Evolutionary conservation across 305 asterid species (phyloP), one percentile per base, ranked within the genome.

Genomic region (Petunia hybrid): DNA sequence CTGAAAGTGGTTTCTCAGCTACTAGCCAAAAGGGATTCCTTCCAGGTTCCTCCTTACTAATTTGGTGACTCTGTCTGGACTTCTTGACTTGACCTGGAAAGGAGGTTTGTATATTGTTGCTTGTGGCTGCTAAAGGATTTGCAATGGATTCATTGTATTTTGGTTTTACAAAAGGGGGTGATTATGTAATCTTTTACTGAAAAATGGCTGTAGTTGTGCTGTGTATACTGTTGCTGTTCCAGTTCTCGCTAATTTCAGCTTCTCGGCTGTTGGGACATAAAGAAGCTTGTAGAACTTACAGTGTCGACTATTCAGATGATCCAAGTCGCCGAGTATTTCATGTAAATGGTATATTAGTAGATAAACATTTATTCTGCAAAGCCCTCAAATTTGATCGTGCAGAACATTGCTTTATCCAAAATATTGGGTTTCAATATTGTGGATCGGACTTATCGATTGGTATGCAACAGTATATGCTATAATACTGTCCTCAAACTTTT

Each of bases 281-380:
- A 60, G 71, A 80, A 79, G 77, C 82, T 79, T 92, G 99, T 80
- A 95, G 94, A 78, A 80, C 81, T 63, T 86, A 86, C 89, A 84
- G 45, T 69, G 81, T 93, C 46, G 85, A 82, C 69, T 84, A 81
- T 84, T 83, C 57, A 10, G 87, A 85, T 80, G 89, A 89, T 85
- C 85, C 80, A 81, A 80, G 77, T 77, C 85, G 42, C 8, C 89
- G 86, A 76, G 59, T 89, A 69, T 94, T 92, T 82, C 88, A 87
- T 84, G 83, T 95, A 41, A 88, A 92, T 53, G 97, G 88, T 73
- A 82, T 86, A 80, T 83, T 88, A 88, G 96, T 93, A 55, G 91
- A 88, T 78, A 83, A 89, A 83, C 67, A 87, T 80, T 63, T 83
- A 76, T 95, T 94, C 87, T 95, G 98, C 66, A 77, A 85, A 82